A percentile compares a stretch with the other conserved stretches of the same genome.
Conservation (phyloP, 495 filamentous ascomycete genomes). For the Hyaloscypha bicolor region DNA sequence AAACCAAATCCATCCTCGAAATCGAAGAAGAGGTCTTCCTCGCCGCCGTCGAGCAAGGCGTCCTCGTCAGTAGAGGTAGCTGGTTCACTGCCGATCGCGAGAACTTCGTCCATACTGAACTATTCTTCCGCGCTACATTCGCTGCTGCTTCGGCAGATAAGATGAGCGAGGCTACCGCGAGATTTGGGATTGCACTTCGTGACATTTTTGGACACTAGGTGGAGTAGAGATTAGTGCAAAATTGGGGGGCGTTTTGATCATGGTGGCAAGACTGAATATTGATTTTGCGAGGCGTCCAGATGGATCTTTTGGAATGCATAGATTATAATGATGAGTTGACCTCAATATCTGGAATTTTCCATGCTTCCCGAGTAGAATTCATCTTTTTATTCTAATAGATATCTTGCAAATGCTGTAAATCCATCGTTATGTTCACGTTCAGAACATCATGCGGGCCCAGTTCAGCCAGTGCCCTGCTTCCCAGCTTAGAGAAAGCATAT, state of each 20-base stretch:
- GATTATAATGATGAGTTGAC: background rate
- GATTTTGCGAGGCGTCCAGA: background rate
- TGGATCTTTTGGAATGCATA: background rate
- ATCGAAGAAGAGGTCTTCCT: constrained; percentile 89
- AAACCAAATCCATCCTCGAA: constrained; percentile 58
- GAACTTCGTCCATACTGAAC: constrained; percentile 42
- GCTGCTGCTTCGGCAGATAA: constrained; percentile 74
- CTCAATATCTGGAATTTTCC: background rate
- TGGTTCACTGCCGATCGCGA: constrained; percentile 80
- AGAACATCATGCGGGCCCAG: too few species aligned
- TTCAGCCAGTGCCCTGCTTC: too few species aligned
- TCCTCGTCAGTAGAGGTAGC: constrained; percentile 77
- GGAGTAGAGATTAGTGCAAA: background rate
- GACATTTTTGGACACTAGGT: constrained; percentile 33
- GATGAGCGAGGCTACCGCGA: constrained; percentile 76
- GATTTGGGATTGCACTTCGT: constrained; percentile 72
- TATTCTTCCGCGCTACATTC: constrained; percentile 91
- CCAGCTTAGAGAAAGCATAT: too few species aligned
- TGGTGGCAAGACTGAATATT: background rate
- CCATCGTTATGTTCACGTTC: too few species aligned
- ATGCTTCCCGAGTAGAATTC: background rate
- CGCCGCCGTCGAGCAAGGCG: constrained; percentile 66
- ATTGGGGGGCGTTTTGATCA: background rate
- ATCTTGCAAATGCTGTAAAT: background rate
- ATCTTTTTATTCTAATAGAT: background rate